Conservation (phyloP, 305 asterid genomes). For the Fraxinus dipetala region DNA sequence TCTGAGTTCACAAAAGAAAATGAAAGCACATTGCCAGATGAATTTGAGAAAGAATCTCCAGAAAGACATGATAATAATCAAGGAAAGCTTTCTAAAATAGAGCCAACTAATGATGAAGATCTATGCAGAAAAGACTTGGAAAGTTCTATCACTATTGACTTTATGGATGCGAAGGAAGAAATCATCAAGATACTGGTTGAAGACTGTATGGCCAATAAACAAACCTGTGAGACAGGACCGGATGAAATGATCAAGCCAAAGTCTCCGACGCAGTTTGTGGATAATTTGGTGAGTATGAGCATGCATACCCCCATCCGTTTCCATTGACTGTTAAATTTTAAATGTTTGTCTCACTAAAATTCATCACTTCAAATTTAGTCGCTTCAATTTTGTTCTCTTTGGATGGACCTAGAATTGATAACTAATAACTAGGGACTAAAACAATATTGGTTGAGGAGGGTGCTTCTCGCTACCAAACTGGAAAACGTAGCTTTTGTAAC, state of each 20-base stretch:
- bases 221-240: conserved; percentile 19
- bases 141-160: conserved; percentile 15
- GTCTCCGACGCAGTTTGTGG: conserved; percentile 29
- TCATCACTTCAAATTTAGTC: neutral
- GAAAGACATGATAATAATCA: conserved; percentile 18
- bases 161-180: conserved; percentile 24
- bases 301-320: neutral
- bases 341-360: neutral
- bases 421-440: neutral
- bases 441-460: neutral
- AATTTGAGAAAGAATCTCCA: conserved; percentile 13
- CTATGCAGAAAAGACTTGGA: conserved; percentile 24
- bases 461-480: neutral
- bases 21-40: conserved; percentile 20
- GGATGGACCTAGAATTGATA: neutral
- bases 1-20: conserved; percentile 30
- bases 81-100: conserved; percentile 23
- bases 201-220: conserved; percentile 19
- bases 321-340: neutral
- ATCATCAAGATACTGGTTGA: conserved; percentile 19
- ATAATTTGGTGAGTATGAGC: conserved; percentile 33
- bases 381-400: neutral
- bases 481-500: neutral
- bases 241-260: conserved; percentile 28
- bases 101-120: conserved; percentile 23